Evolutionary conservation across 192 early-diverging fungal species (phyloP).

Genomic region (Gonapodya sp.): DNA sequence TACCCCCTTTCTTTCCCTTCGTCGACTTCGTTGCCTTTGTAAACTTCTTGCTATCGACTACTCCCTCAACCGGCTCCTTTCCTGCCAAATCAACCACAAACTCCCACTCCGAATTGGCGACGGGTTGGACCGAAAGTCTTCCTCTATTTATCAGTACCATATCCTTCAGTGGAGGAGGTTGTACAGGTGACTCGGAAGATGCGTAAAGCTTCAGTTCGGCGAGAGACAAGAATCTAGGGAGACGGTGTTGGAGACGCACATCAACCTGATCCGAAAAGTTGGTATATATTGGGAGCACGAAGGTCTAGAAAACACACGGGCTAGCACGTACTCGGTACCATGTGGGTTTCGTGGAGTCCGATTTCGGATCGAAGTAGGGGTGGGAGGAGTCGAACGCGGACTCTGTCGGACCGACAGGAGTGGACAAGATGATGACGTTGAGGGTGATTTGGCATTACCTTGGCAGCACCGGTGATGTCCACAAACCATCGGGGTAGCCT

Average conservation of each 20-base stretch:
- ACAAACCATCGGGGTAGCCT: constrained; percentile 56
- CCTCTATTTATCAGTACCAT: constrained; percentile 66
- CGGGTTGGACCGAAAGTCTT: constrained; percentile 69
- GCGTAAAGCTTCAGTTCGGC: constrained; percentile 53
- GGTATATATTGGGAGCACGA: too few species aligned
- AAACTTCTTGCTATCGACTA: too few species aligned
- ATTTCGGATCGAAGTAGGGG: constrained; percentile 73
- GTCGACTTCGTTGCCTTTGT: too few species aligned
- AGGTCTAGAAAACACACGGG: too few species aligned
- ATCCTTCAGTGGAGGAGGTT: constrained; percentile 25
- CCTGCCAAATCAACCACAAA: constrained; percentile 50
- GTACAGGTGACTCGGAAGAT: constrained; percentile 10
- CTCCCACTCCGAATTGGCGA: constrained; percentile 46
- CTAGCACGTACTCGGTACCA: too few species aligned
- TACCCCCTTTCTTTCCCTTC: background rate
- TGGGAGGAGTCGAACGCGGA: constrained; percentile 64
- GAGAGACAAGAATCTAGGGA: constrained; percentile 48
- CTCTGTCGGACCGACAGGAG: constrained; percentile 20
- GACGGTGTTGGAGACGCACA: constrained; percentile 61
- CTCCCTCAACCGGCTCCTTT: constrained; percentile 9
- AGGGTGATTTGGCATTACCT: too few species aligned
- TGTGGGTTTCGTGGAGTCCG: constrained; percentile 48
- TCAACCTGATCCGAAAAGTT: too few species aligned
- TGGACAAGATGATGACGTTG: too few species aligned
- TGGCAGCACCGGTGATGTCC: too few species aligned